Percentiles rank a stretch among this genome's conserved stretches.
Evolutionary conservation across 78 protist genomes (phyloP).

Genomic region (Chrysochromulina parva): DNA sequence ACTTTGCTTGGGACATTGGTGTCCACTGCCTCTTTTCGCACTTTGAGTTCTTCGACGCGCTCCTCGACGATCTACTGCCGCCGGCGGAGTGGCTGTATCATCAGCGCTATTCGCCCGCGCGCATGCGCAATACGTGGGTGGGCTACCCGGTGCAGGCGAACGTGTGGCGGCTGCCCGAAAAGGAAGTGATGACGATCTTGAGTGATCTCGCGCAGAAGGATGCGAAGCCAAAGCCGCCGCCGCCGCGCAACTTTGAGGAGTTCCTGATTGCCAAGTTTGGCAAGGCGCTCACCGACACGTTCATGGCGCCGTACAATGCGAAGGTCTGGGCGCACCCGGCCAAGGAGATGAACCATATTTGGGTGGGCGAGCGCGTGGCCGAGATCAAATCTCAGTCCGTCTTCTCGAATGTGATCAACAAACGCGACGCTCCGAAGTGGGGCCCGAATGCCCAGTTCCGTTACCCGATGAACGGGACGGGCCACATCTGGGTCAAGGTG

Average conservation of each 20-base stretch:
- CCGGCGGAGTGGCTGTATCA: slow-evolving; percentile 4
- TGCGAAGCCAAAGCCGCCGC: neutral
- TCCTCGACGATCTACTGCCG: neutral
- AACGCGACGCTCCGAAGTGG: slow-evolving; percentile 13
- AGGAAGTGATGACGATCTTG: neutral
- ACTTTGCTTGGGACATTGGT: slow-evolving; percentile 42
- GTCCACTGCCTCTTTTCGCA: slow-evolving; percentile 47
- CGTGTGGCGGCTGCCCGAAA: slow-evolving; percentile 27
- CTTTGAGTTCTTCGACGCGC: slow-evolving; percentile 36
- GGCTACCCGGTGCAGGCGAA: slow-evolving; percentile 44
- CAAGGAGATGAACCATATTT: neutral
- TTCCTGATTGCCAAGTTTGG: neutral
- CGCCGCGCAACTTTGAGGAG: neutral
- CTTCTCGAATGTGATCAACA: neutral
- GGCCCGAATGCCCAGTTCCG: slow-evolving; percentile 46
- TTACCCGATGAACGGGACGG: slow-evolving; percentile 33
- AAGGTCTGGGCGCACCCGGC: slow-evolving; percentile 51
- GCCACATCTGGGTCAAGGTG: slow-evolving; percentile 8
- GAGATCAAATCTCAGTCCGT: neutral
- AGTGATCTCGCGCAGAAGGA: neutral
- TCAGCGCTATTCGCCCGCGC: slow-evolving; percentile 26
- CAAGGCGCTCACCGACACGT: slow-evolving; percentile 9
- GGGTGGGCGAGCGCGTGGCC: slow-evolving; percentile 56
- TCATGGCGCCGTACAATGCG: slow-evolving; percentile 47
- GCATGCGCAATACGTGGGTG: slow-evolving; percentile 1